phyloP scores from a whole-genome alignment of 352 stramenopile genomes.

The Pythium vanterpoolii region DNA sequence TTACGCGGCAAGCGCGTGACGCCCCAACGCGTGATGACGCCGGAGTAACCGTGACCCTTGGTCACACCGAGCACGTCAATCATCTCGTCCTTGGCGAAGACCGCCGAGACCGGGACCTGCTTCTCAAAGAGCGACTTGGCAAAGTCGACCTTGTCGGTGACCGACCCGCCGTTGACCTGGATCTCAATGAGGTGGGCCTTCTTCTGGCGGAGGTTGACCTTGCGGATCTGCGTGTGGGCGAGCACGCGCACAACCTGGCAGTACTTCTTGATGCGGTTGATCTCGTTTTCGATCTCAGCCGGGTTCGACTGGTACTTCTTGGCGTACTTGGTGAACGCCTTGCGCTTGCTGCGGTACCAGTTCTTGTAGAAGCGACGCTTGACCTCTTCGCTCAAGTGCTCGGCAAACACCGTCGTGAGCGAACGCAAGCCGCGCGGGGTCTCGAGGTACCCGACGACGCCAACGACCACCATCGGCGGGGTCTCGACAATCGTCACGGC shows the following conservation, averaged over 20 bases:
- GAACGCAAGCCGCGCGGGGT: slow-evolving; percentile 98
- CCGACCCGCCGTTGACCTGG: slow-evolving; percentile 98
- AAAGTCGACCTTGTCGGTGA: slow-evolving; percentile 99
- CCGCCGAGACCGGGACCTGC: slow-evolving; percentile 95
- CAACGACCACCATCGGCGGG: slow-evolving; percentile 99
- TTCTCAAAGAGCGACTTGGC: slow-evolving; percentile 99
- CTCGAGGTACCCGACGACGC: slow-evolving; percentile 99
- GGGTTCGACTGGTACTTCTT: slow-evolving; percentile 98
- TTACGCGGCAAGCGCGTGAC: slow-evolving; percentile 99
- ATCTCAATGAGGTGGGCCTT: slow-evolving; percentile 99
- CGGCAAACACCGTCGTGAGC: slow-evolving; percentile 99
- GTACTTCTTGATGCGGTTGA: slow-evolving; percentile 99
- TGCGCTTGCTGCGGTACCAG: slow-evolving; percentile 99
- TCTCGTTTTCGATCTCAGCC: slow-evolving; percentile 94
- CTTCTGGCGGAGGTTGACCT: slow-evolving; percentile 99
- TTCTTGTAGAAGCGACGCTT: slow-evolving; percentile 99
- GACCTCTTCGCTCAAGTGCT: slow-evolving; percentile 99
- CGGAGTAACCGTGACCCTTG: slow-evolving; percentile 99
- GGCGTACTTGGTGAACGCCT: slow-evolving; percentile 99
- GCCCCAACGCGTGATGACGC: slow-evolving; percentile 99
- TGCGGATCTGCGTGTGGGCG: slow-evolving; percentile 99
- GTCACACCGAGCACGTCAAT: slow-evolving; percentile 99
- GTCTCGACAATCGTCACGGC: slow-evolving; percentile 99
- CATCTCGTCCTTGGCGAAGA: slow-evolving; percentile 97
- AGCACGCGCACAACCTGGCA: slow-evolving; percentile 99